Evolutionary conservation across 2,329 filamentous ascomycete genomes (phyloP).

Genomic region (Pyrenochaeta sp.): DNA sequence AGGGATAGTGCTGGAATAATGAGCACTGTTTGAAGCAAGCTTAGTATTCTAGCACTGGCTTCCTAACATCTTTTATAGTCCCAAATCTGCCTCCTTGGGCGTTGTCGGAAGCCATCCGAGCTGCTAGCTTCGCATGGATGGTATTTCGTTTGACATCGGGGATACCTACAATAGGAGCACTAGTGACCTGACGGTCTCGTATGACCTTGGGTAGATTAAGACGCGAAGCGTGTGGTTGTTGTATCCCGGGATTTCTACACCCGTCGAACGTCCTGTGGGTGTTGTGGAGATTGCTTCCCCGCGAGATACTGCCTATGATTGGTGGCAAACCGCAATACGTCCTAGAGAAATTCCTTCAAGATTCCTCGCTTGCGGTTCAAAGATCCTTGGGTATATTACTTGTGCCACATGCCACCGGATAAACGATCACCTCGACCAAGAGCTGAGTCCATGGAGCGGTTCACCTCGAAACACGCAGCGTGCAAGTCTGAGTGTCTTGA

Average conservation of each 20-base stretch:
- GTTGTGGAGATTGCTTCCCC: slow-evolving; percentile 14
- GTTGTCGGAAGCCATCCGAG: not conserved
- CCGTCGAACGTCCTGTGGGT: slow-evolving; percentile 3
- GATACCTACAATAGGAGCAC: not conserved
- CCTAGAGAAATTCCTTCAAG: not conserved
- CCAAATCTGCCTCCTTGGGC: not conserved
- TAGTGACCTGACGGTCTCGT: slow-evolving; percentile 5
- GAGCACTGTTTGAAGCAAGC: not conserved
- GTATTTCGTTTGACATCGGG: not conserved
- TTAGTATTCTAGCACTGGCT: not conserved
- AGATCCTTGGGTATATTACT: slow-evolving; percentile 7
- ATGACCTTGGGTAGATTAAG: slow-evolving; percentile 17
- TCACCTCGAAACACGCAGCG: not conserved
- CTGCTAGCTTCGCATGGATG: not conserved
- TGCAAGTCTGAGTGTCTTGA: not conserved
- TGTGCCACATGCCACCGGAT: slow-evolving; percentile 12
- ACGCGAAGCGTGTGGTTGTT: slow-evolving; percentile 13
- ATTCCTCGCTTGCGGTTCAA: slow-evolving; percentile 1
- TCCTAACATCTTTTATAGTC: slow-evolving; percentile 5
- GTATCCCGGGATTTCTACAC: slow-evolving; percentile 7
- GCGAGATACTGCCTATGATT: not conserved
- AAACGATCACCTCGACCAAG: not conserved
- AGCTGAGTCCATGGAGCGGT: not conserved
- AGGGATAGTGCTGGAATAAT: not conserved
- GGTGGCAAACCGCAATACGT: not conserved